Conservation (phyloP, 768 basidiomycete species). For the Psilocybe subaeruginosa region DNA sequence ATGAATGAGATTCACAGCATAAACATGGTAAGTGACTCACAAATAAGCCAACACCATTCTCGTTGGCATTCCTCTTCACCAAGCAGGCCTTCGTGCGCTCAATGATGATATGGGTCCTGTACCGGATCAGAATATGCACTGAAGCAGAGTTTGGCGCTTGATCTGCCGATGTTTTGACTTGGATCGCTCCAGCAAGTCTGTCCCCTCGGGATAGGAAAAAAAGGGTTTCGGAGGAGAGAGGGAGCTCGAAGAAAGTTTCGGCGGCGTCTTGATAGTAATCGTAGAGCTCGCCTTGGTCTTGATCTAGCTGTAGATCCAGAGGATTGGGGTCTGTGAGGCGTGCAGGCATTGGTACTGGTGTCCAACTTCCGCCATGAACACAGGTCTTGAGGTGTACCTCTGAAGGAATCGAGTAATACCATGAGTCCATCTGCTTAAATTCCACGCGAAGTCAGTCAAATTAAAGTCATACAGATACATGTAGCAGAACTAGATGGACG, state of each 20-base stretch:
- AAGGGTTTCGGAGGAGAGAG: constrained; percentile 27
- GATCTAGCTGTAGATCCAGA: not conserved
- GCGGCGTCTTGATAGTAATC: not conserved
- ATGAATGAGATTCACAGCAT: not conserved
- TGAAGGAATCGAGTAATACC: constrained; percentile 9
- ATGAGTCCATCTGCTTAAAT: not conserved
- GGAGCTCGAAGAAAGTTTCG: constrained; percentile 14
- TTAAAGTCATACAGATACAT: not conserved
- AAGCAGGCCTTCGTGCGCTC: constrained; percentile 31
- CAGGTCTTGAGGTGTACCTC: constrained; percentile 10
- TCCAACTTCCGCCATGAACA: constrained; percentile 12
- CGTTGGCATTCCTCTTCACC: constrained; percentile 23
- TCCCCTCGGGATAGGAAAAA: constrained; percentile 33
- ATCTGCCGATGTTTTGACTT: constrained; percentile 24
- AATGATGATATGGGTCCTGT: constrained; percentile 22
- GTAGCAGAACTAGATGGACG: not conserved
- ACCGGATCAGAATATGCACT: constrained; percentile 28
- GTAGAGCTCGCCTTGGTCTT: not conserved
- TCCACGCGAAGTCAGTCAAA: not conserved
- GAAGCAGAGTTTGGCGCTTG: constrained; percentile 21
- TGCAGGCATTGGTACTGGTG: not conserved
- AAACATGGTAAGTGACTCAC: constrained; percentile 24
- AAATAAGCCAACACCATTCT: constrained; percentile 38
- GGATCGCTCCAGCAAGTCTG: constrained; percentile 25
- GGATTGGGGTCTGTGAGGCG: not conserved